These are phyloP conservation scores for Backusella macrospora DNA, from an alignment of 192 early-diverging fungal species.

Conservation along the genomic window DNA sequence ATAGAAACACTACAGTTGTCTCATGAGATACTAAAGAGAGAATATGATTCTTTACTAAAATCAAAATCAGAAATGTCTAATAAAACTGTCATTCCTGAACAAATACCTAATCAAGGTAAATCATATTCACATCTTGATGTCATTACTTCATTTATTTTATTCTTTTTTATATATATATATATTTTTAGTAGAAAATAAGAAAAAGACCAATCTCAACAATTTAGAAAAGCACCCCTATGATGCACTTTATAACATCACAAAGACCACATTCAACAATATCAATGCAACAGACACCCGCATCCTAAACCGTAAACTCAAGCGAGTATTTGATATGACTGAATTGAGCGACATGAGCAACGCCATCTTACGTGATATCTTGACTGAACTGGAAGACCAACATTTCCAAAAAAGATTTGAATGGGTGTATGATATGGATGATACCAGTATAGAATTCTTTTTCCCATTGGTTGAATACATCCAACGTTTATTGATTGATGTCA, in stretches of 20 bases:
- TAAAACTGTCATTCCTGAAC: neutral
- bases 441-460: conserved; percentile 42
- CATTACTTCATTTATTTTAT: too few species aligned
- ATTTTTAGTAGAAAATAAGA: neutral
- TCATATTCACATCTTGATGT: too few species aligned
- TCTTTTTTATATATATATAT: too few species aligned
- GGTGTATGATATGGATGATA: conserved; percentile 32
- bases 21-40: conserved; percentile 3
- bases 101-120: neutral
- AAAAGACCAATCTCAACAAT: neutral
- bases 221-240: conserved; percentile 11
- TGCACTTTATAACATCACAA: conserved; percentile 1
- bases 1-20: conserved; percentile 19
- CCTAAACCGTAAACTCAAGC: conserved; percentile 51
- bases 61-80: neutral
- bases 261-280: conserved; percentile 27
- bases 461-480: conserved; percentile 48
- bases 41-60: conserved; percentile 14
- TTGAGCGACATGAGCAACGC: conserved; percentile 57
- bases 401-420: conserved; percentile 50
- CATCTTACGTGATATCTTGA: conserved; percentile 54
- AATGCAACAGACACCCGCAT: conserved; percentile 55
- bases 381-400: conserved; percentile 42
- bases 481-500: conserved; percentile 52
- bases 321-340: conserved; percentile 61